A percentile compares a stretch with the other conserved stretches of the same genome.
These are phyloP conservation scores for Chromosphaera perkinsii DNA, from an alignment of 208 protist genomes.

Conservation along the genomic window DNA sequence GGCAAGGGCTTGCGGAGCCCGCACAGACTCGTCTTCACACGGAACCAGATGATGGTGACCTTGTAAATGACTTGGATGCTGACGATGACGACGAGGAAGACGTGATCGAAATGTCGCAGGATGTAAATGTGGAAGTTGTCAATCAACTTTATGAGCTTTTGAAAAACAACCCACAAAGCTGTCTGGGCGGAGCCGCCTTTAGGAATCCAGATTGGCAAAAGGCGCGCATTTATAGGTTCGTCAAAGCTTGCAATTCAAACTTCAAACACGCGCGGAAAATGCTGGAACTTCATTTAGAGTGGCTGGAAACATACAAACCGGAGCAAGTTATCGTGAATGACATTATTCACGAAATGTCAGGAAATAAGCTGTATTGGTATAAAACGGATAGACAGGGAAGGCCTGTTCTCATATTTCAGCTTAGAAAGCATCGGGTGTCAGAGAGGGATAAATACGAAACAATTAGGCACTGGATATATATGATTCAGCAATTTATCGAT, in stretches of 20 bases:
- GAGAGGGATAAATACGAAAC: conserved; percentile 22
- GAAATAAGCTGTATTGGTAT: conserved; percentile 9
- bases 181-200: too few relatives aligned
- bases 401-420: conserved; percentile 3
- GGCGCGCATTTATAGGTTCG: conserved; percentile 1
- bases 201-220: too few relatives aligned
- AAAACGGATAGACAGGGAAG: neutral
- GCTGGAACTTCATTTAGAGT: conserved; percentile 16
- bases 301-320: conserved; percentile 7
- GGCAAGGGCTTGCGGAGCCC: too few relatives aligned
- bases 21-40: too few relatives aligned
- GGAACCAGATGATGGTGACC: too few relatives aligned
- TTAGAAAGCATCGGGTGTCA: neutral
- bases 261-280: neutral
- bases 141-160: too few relatives aligned
- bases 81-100: too few relatives aligned
- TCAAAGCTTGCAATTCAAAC: conserved; percentile 1
- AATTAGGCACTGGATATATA: neutral
- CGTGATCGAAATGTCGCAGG: too few relatives aligned
- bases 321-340: conserved; percentile 8
- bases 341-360: neutral
- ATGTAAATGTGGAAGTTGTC: too few relatives aligned
- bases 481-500: conserved; percentile 9
- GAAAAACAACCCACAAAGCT: too few relatives aligned
- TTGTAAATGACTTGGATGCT: too few relatives aligned